A percentile compares a stretch with the other conserved stretches of the same genome.
Evolutionary conservation across 371 early-diverging fungal genomes (phyloP).

Genomic region (Haplosporangium sp.): DNA sequence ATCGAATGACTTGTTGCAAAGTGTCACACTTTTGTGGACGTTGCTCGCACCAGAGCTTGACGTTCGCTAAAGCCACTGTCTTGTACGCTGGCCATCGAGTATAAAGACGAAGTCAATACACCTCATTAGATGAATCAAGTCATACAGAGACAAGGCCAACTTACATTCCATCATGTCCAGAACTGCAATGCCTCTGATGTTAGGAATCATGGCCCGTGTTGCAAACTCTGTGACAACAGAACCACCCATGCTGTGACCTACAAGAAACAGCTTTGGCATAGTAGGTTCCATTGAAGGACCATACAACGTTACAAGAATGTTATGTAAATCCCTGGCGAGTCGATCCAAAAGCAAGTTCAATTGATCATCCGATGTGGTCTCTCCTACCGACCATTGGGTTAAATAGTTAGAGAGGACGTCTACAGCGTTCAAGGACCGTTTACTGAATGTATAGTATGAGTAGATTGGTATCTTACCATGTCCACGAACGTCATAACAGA

Average conservation of each 20-base stretch:
- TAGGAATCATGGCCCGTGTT: slow-evolving; percentile 57
- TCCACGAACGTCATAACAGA: slow-evolving; percentile 83
- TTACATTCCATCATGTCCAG: slow-evolving; percentile 90
- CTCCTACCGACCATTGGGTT: no score
- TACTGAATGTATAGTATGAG: not conserved
- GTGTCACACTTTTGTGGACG: slow-evolving; percentile 16
- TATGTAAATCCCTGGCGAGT: slow-evolving; percentile 67
- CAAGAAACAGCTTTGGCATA: slow-evolving; percentile 58
- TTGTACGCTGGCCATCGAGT: slow-evolving; percentile 11
- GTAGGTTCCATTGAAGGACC: slow-evolving; percentile 14
- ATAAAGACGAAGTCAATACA: not conserved
- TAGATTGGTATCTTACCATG: slow-evolving; percentile 70
- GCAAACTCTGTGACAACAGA: slow-evolving; percentile 83
- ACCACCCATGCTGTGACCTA: slow-evolving; percentile 94
- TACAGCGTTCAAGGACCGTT: no score
- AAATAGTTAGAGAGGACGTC: no score
- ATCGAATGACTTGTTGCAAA: slow-evolving; percentile 20
- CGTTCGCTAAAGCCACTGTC: not conserved
- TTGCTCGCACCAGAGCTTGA: slow-evolving; percentile 14
- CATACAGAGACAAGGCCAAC: no score
- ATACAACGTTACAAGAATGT: slow-evolving; percentile 58
- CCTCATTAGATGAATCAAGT: no score
- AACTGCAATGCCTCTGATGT: slow-evolving; percentile 76
- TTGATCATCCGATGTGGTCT: slow-evolving; percentile 61
- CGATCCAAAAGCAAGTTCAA: slow-evolving; percentile 63